Evolutionary conservation across 2,329 filamentous ascomycete genomes (phyloP).

Genomic region (Pestalotiopsis sp.): DNA sequence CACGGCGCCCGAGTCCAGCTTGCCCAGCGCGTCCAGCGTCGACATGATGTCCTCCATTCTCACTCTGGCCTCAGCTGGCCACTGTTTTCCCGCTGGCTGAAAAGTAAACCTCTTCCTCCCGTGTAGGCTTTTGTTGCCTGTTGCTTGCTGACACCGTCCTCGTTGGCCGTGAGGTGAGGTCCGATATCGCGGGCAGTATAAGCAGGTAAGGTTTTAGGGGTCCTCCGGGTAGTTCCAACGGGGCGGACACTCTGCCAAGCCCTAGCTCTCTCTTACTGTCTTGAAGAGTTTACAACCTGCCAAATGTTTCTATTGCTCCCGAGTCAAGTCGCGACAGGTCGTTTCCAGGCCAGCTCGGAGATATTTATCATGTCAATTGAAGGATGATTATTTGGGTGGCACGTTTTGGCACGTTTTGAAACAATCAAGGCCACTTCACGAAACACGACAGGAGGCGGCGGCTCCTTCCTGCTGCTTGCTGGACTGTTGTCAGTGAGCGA

Average conservation of each 20-base stretch:
- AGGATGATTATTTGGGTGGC: neutral
- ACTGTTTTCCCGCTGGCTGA: neutral
- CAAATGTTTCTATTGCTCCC: neutral
- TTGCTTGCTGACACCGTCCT: neutral
- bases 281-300: neutral
- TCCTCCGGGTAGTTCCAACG: neutral
- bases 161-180: neutral
- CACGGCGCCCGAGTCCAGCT: constrained; percentile 27
- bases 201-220: neutral
- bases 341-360: neutral
- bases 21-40: constrained; percentile 14
- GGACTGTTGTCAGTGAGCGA: too few species aligned
- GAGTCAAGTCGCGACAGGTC: neutral
- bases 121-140: neutral
- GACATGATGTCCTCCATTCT: neutral
- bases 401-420: neutral
- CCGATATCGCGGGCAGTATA: neutral
- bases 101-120: neutral
- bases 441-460: neutral
- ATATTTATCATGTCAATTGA: neutral
- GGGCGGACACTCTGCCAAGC: neutral
- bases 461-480: neutral
- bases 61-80: neutral
- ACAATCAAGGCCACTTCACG: constrained; percentile 1
- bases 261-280: neutral